Conservation (phyloP, 768 basidiomycete species). For the Boletus speciosus region DNA sequence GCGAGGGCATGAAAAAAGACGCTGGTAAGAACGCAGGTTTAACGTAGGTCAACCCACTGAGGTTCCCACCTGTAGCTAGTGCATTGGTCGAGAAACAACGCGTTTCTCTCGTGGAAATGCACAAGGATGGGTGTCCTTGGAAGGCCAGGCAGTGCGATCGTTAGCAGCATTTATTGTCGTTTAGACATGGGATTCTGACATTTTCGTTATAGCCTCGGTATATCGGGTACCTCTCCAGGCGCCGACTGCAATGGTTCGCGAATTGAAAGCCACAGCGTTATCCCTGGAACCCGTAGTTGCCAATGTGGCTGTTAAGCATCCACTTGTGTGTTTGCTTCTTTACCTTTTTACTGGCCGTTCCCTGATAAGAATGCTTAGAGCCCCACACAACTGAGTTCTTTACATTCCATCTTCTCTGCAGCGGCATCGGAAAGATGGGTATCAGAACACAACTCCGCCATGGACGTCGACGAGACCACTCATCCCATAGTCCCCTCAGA, state of each 20-base stretch:
- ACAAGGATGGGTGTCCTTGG: constrained; percentile 86
- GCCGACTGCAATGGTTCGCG: constrained; percentile 57
- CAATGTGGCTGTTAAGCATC: constrained; percentile 63
- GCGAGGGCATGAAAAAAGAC: constrained; percentile 70
- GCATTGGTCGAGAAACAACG: constrained; percentile 73
- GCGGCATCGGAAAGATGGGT: constrained; percentile 23
- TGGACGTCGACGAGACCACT: constrained; percentile 9
- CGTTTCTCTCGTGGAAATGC: constrained; percentile 57
- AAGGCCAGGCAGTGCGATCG: constrained; percentile 76
- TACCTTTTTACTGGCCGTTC: background rate
- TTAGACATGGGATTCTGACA: background rate
- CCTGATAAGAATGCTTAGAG: constrained; percentile 41
- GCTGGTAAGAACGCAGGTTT: constrained; percentile 59
- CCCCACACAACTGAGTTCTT: constrained; percentile 49
- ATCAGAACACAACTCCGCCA: constrained; percentile 26
- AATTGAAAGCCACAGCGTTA: constrained; percentile 54
- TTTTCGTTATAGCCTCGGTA: constrained; percentile 47
- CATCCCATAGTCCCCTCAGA: constrained; percentile 32
- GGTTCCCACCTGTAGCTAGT: constrained; percentile 44
- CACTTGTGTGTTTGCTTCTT: constrained; percentile 49
- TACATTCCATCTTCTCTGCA: constrained; percentile 44
- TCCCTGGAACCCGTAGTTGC: constrained; percentile 51
- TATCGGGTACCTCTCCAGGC: constrained; percentile 73
- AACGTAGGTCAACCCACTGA: constrained; percentile 12
- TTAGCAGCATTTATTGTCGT: constrained; percentile 33